Conservation (phyloP, 371 early-diverging fungal genomes). For the Actinomortierella ambigua region DNA sequence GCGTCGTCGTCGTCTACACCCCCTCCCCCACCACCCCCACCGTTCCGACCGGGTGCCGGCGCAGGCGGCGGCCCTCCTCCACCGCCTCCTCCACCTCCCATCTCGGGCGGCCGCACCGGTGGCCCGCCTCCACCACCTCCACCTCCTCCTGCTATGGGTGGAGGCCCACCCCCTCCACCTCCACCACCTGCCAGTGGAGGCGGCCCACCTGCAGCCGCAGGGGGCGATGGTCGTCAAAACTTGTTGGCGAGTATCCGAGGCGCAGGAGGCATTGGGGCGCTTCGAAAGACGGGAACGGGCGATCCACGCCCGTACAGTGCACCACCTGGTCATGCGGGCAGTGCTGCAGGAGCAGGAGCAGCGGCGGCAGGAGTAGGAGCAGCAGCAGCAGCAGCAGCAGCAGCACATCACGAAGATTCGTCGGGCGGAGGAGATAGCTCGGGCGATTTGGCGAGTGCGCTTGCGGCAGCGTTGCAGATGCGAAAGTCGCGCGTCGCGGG, state of each 20-base stretch:
- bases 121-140: constrained; percentile 48
- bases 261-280: constrained; percentile 50
- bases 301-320: background rate
- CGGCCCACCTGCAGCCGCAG: constrained; percentile 23
- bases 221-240: constrained; percentile 33
- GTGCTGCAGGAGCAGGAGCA: background rate
- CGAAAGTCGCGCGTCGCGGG: constrained; percentile 38
- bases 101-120: constrained; percentile 22
- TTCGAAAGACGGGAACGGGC: constrained; percentile 45
- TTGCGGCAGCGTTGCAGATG: constrained; percentile 26
- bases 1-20: constrained; percentile 19
- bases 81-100: constrained; percentile 49
- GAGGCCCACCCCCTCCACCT: constrained; percentile 34
- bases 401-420: constrained; percentile 15
- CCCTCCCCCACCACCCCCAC: constrained; percentile 46
- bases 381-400: constrained; percentile 1
- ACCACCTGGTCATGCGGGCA: background rate
- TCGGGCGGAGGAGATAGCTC: constrained; percentile 25
- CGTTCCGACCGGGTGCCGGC: constrained; percentile 19
- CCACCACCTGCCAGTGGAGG: constrained; percentile 26
- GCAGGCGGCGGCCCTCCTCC: constrained; percentile 20
- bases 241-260: constrained; percentile 55
- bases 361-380: background rate
- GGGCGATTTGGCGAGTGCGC: constrained; percentile 32
- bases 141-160: constrained; percentile 34